Percentiles rank a stretch among this genome's conserved stretches.
Evolutionary conservation across 805 yeast species (phyloP).

Genomic region (Cyberlindnera euphorbiae): DNA sequence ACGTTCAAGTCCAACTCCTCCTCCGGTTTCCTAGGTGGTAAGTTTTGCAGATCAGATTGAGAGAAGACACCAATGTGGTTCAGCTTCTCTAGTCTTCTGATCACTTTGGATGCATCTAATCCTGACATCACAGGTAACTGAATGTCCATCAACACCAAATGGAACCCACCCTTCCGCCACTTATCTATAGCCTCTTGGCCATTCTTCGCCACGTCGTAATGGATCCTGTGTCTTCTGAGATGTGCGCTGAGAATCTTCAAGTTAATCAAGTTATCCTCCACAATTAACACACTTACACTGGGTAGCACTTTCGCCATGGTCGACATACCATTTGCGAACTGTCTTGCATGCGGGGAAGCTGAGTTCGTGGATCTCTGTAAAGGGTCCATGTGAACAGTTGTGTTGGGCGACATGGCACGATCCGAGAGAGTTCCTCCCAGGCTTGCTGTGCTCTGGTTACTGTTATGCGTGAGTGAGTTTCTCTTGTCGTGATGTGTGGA

Average conservation of each 20-base stretch:
- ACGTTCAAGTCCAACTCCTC: conserved; percentile 55
- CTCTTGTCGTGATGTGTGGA: conserved; percentile 6
- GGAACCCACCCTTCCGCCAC: conserved; percentile 94
- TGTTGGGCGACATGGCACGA: not conserved
- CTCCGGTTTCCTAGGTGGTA: conserved; percentile 29
- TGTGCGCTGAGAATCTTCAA: conserved; percentile 89
- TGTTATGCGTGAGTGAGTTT: too few relatives aligned
- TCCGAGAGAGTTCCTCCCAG: too few relatives aligned
- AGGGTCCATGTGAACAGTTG: not conserved
- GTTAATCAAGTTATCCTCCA: conserved; percentile 94
- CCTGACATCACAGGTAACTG: conserved; percentile 97
- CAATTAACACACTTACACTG: conserved; percentile 84
- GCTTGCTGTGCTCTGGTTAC: too few relatives aligned
- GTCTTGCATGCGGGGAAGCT: conserved; percentile 3
- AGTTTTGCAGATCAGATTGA: conserved; percentile 20
- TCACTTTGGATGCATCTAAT: conserved; percentile 89
- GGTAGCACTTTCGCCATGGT: conserved; percentile 66
- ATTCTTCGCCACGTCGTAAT: conserved; percentile 81
- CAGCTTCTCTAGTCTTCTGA: conserved; percentile 74
- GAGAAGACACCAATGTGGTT: conserved; percentile 63
- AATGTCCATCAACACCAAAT: conserved; percentile 92
- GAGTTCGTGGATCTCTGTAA: not conserved
- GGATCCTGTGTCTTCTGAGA: conserved; percentile 77
- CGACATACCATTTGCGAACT: conserved; percentile 13
- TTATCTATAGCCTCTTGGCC: conserved; percentile 94